Evolutionary conservation across 345 rosid species (phyloP), one percentile per base, ranked within the genome.

Genomic region (Brassica nigra): DNA sequence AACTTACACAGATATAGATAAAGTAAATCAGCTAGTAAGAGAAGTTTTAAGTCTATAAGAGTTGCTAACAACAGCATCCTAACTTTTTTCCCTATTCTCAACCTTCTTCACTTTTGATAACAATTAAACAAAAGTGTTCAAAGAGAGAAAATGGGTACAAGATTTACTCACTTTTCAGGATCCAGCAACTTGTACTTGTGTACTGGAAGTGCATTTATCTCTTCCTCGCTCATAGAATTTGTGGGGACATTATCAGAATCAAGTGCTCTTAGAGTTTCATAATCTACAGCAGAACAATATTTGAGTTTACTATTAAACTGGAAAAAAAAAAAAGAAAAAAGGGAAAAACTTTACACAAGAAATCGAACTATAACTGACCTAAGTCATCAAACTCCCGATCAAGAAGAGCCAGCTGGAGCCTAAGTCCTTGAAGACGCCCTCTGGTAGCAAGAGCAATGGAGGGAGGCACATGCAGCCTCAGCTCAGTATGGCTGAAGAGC

Each of bases 391-490:
- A 95, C 74, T 95, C 98, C 58, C 90, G 91, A 66, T 95, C 98
- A 76, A 95, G 95, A 80, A 95, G 92, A 61, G 99, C 97, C 75
- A 95, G 93, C 82, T 95, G 99, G 78, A 95, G 92, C 80, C 99
- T 88, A 39, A 95, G 86, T 61, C 98, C 99, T 82, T 95, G 99
- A 58, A 95, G 81, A 63, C 94, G 89, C 54, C 98, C 98, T 83
- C 98, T 89, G 0, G 99, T 89, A 12, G 97, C 91, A 81, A 95
- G 82, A 62, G 97, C 91, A 76, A 95, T 86, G 8, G 99, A 88
- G 10, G 98, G 98, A 18, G 97, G 97, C 91, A 93, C 86, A 75
- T 89, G 95, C 84, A 93, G 80, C 70, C 95, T 93, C 70, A 95
- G 76, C 78, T 95, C 99, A 77, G 99, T 89, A 42, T 91, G 98